A percentile compares a stretch with the other conserved stretches of the same genome.
Conservation (phyloP, 345 rosid species). For the Durio zibethinus region DNA sequence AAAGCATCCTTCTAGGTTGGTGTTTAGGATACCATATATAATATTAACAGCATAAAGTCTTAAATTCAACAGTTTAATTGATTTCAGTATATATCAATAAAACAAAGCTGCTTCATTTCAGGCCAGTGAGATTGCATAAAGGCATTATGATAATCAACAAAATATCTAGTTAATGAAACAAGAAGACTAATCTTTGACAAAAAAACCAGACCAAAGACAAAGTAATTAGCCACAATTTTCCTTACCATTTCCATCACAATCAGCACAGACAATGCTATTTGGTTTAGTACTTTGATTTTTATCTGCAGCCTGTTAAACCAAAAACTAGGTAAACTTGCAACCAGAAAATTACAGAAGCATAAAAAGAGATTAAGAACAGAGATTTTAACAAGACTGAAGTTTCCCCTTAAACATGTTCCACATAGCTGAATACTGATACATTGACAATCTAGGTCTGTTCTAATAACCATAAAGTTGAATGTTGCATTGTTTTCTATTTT, state of each 20-base stretch:
- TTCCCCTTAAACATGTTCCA: background rate
- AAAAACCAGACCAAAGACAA: background rate
- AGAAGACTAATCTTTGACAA: background rate
- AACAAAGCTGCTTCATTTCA: background rate
- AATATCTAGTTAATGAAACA: background rate
- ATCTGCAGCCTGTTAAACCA: constrained; percentile 49
- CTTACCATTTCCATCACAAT: constrained; percentile 69
- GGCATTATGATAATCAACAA: background rate
- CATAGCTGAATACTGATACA: background rate
- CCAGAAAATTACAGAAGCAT: background rate
- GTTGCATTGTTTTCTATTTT: background rate
- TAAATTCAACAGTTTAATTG: background rate
- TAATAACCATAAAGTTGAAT: background rate
- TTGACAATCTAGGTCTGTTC: background rate
- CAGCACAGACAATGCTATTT: constrained; percentile 62
- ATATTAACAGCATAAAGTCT: background rate
- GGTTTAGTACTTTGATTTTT: constrained; percentile 29
- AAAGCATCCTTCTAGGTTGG: background rate
- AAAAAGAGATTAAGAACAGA: background rate
- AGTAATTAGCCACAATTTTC: background rate
- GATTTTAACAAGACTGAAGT: background rate
- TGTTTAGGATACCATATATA: background rate
- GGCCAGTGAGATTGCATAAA: background rate
- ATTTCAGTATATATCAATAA: background rate
- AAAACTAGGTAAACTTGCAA: background rate